A percentile compares a stretch with the other conserved stretches of the same genome.
phyloP scores from a whole-genome alignment of 169 alveolate genomes.

The Cytauxzoon felis region DNA sequence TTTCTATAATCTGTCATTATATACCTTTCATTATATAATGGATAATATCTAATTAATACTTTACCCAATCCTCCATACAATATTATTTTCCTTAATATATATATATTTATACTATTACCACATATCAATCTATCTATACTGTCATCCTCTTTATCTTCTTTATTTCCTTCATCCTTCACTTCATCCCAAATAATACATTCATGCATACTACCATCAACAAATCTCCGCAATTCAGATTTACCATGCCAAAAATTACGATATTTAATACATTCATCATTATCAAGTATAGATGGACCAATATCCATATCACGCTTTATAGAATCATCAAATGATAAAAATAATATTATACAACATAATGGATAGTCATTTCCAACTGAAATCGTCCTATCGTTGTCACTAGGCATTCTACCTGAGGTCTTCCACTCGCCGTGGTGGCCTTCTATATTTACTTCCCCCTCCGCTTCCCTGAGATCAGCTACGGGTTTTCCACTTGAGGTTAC shows the following conservation, averaged over 20 bases:
- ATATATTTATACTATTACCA: background rate
- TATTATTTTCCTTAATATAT: background rate
- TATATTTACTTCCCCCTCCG: background rate
- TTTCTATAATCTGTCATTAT: conserved; percentile 15
- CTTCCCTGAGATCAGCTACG: too few species aligned
- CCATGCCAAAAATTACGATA: conserved; percentile 28
- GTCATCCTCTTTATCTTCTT: background rate
- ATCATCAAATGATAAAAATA: conserved; percentile 10
- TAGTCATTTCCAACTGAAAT: background rate
- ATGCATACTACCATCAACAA: conserved; percentile 21
- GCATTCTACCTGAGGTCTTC: too few species aligned
- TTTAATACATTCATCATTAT: background rate
- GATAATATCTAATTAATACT: too few species aligned
- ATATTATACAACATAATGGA: background rate
- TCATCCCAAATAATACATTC: conserved; percentile 39
- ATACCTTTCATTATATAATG: background rate
- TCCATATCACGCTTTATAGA: conserved; percentile 11
- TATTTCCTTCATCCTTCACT: background rate
- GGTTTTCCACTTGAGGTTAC: too few species aligned
- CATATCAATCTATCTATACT: background rate
- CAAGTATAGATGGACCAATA: conserved; percentile 18
- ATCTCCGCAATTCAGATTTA: conserved; percentile 35
- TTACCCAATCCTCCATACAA: background rate
- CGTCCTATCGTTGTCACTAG: background rate
- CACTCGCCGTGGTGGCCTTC: too few species aligned